phyloP scores from a whole-genome alignment of 2,329 filamentous ascomycete genomes.

The Helotiales sp. region DNA sequence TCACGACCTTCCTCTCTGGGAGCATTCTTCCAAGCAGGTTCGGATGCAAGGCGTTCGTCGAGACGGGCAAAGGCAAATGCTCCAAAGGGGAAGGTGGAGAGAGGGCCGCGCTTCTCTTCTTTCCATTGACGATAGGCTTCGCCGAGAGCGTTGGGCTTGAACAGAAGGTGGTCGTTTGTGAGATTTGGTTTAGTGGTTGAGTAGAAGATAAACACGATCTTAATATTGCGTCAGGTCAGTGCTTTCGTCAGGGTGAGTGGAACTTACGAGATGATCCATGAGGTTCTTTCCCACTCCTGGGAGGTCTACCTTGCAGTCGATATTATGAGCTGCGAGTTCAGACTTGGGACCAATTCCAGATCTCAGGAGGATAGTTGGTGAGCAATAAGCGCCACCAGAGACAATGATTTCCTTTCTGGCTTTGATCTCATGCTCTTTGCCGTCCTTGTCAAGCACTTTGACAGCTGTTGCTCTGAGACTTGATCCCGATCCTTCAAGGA shows the following conservation, averaged over 20 bases:
- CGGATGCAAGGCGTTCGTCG: slow-evolving; percentile 56
- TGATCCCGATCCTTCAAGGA: slow-evolving; percentile 41
- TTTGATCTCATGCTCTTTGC: slow-evolving; percentile 38
- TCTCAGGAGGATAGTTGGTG: slow-evolving; percentile 47
- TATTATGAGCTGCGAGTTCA: slow-evolving; percentile 43
- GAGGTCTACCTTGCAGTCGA: slow-evolving; percentile 54
- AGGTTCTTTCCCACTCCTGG: slow-evolving; percentile 65
- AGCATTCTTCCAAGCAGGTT: slow-evolving; percentile 54
- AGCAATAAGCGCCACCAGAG: slow-evolving; percentile 47
- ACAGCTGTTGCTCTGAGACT: slow-evolving; percentile 48
- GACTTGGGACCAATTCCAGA: slow-evolving; percentile 45
- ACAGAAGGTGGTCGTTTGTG: slow-evolving; percentile 57
- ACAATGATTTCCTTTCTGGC: slow-evolving; percentile 50
- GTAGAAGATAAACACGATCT: slow-evolving; percentile 62
- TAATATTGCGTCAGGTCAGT: slow-evolving; percentile 10
- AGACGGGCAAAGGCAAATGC: slow-evolving; percentile 62
- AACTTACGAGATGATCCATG: slow-evolving; percentile 52
- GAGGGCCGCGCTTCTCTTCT: slow-evolving; percentile 55
- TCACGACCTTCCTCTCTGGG: slow-evolving; percentile 52
- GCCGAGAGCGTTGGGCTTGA: slow-evolving; percentile 52
- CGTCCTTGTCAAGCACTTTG: slow-evolving; percentile 42
- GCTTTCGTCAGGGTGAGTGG: slow-evolving; percentile 1
- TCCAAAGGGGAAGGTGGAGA: slow-evolving; percentile 64
- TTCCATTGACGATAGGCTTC: slow-evolving; percentile 56
- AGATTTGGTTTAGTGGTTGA: slow-evolving; percentile 51